Evolutionary conservation across 2,329 filamentous ascomycete genomes (phyloP), one percentile per base, ranked within the genome.

Genomic region (Chaetomium globosum): DNA sequence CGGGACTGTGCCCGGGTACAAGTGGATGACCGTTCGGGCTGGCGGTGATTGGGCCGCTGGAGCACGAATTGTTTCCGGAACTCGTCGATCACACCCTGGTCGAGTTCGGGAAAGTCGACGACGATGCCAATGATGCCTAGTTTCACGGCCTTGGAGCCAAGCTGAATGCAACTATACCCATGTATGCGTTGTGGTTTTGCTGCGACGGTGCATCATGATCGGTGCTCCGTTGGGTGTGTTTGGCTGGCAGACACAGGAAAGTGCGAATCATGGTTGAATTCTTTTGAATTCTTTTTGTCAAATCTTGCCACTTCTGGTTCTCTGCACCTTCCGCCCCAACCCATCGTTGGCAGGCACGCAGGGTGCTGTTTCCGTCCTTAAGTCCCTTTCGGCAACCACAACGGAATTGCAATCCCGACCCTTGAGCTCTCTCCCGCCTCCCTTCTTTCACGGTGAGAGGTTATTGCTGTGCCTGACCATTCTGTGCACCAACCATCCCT

Each of bases 41-140:
- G 39, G 58, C 63, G 64, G 62, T 70, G 67, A 70, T 69, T 71
- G 67, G 67, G 56, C 63, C 46, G 64, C 66, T 60, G 64, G 62
- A 58, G 46, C 71, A 72, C 71, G 71, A 72, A 72, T 69, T 71
- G 70, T 72, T 72, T 70, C 69, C 71, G 71, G 71, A 72, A 70
- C 69, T 30, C n/a, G 51, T 53, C 46, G n/a, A 43, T 55, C 58
- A 36, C 46, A 68, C 66, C 70, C 71, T 67, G 70, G 71, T 69
- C 67, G n/a, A 36, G 53, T 66, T 69, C 65, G 67, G 65, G 59
- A 70, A 63, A 43, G 59, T 23, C 43, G 31, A 53, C 58, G 61
- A 30, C 61, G 52, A 58, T 56, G 55, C 52, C 58, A 59, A 30
- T 58, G 52, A 58, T 56, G 55, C 52, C 39, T n/a, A 57, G 63